Base-by-base conservation (phyloP, 768 basidiomycete species). In the Kwoniella shandongensis region DNA sequence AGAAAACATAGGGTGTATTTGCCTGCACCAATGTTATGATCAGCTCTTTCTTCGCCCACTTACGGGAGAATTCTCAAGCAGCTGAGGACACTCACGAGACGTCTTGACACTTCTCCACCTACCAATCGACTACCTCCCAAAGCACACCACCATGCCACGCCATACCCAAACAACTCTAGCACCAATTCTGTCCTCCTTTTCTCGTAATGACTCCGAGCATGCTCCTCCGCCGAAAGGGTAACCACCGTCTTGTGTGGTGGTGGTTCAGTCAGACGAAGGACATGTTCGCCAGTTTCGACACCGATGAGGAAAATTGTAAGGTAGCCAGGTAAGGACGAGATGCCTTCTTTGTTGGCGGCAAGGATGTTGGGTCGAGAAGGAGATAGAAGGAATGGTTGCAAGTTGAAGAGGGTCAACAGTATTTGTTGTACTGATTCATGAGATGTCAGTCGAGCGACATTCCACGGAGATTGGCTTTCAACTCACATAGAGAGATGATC, bases 261-360 rank as follows among this genome's bases (percentile, higher is more conserved):
- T 30, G 55, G 18, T n/a, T 38, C 38, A 18, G 45, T 20, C 1
- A 89, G 85, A 0, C 89, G 89, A 15, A 94, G 82, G 32, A 93
- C 73, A 29, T 91, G 76, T 0, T 89, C 87, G 1, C 94, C 96
- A 0, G 84, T 81, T 1, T 88, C 85, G 18, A 92, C 78, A 7
- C 93, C 94, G 22, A 96, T 80, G 12, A 96, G 79, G 69, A 94
- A 91, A 61, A 98, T 85, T 0, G 93, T 82, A 17, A 97, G 81
- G 76, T 98, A 98, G 3, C 96, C 94, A 86, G 62, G 13, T 8
- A 57, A 54, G 1, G 89, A 91, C 29, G 87, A 80, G 20, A 99
- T 70, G 0, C 96, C 96, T 74, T 99, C 96, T 70, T 96, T 96
- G 79, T 99, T 98, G 18, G 84, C 82, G 30, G 83, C 85, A 30